Conservation (phyloP, 75 land plant genomes). For the Selaginella tamariscina region DNA sequence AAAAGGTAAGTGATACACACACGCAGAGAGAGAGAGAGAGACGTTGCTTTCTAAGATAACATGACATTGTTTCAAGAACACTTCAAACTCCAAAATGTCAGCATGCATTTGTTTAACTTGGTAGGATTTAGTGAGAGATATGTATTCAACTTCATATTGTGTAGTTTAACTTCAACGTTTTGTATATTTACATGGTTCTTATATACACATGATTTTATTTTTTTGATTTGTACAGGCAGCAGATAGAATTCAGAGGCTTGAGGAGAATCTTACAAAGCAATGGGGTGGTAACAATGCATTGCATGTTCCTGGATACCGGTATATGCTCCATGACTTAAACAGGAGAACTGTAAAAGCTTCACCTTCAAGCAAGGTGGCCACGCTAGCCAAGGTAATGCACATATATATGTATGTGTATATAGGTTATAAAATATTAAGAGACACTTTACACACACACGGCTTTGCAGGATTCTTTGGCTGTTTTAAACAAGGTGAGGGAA, state of each 20-base stretch:
- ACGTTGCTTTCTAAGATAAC: too few species aligned
- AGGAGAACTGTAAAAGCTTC: conserved; percentile 61
- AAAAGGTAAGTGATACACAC: conserved; percentile 88
- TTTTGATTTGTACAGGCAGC: conserved; percentile 52
- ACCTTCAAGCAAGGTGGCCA: conserved; percentile 84
- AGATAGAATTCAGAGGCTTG: conserved; percentile 51
- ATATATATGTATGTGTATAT: not conserved
- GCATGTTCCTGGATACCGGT: conserved; percentile 96
- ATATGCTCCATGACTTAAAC: conserved; percentile 52
- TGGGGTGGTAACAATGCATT: conserved; percentile 93
- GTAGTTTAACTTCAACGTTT: too few species aligned
- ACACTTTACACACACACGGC: not conserved
- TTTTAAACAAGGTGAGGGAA: conserved; percentile 57
- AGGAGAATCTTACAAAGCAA: conserved; percentile 75
- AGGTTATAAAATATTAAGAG: not conserved
- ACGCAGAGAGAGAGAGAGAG: too few species aligned
- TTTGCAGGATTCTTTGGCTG: conserved; percentile 69
- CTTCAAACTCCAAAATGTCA: too few species aligned
- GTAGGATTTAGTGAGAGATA: too few species aligned
- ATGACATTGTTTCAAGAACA: too few species aligned
- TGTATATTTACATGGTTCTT: not conserved
- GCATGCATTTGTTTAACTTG: too few species aligned
- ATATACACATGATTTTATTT: not conserved
- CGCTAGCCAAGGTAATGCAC: conserved; percentile 58
- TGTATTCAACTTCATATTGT: too few species aligned